phyloP scores from a whole-genome alignment of 2,329 filamentous ascomycete genomes.

The Aspergillus neoniger region DNA sequence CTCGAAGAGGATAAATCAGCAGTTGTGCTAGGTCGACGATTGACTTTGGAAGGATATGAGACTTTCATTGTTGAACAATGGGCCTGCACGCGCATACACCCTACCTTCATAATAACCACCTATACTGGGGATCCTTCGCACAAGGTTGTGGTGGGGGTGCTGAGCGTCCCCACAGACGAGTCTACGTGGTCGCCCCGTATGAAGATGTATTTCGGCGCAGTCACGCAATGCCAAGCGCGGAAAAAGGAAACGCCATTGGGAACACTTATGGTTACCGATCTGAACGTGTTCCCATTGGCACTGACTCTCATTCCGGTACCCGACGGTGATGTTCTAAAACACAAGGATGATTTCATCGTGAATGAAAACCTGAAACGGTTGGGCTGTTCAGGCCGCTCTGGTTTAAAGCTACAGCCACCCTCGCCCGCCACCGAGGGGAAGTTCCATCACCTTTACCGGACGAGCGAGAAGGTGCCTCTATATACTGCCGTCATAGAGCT shows the following conservation, averaged over 20 bases:
- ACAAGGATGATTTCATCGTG: slow-evolving; percentile 83
- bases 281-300: slow-evolving; percentile 87
- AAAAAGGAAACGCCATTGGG: slow-evolving; percentile 80
- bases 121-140: slow-evolving; percentile 87
- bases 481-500: slow-evolving; percentile 80
- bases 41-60: slow-evolving; percentile 78
- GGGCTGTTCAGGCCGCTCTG: slow-evolving; percentile 86
- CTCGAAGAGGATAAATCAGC: slow-evolving; percentile 83
- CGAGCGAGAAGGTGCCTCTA: slow-evolving; percentile 77
- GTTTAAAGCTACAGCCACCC: slow-evolving; percentile 76
- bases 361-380: slow-evolving; percentile 92
- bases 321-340: slow-evolving; percentile 77
- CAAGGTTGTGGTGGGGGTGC: slow-evolving; percentile 73
- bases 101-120: slow-evolving; percentile 87
- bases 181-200: slow-evolving; percentile 75
- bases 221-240: slow-evolving; percentile 81
- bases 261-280: slow-evolving; percentile 88
- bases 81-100: slow-evolving; percentile 88
- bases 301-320: slow-evolving; percentile 90
- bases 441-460: slow-evolving; percentile 87
- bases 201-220: slow-evolving; percentile 80
- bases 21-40: slow-evolving; percentile 70
- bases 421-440: slow-evolving; percentile 82
- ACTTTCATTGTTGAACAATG: slow-evolving; percentile 96
- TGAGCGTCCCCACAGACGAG: slow-evolving; percentile 81